phyloP scores from a whole-genome alignment of 1,139 yeast genomes.

The Diutina rugosa region DNA sequence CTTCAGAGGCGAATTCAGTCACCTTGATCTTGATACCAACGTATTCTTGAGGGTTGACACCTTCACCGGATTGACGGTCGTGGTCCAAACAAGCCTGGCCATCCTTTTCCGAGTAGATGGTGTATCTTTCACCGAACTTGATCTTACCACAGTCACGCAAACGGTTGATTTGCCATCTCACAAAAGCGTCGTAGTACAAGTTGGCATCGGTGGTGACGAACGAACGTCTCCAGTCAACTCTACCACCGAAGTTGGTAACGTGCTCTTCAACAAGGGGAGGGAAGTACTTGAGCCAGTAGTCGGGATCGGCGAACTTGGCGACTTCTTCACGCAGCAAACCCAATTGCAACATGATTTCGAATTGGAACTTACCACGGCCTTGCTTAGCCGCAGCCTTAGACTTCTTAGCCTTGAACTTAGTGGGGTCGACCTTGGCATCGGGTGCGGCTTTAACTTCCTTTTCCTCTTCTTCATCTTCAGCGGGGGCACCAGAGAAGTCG shows the following conservation, averaged over 20 bases:
- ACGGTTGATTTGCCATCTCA: constrained; percentile 93
- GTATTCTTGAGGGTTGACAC: constrained; percentile 93
- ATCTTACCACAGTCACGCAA: constrained; percentile 80
- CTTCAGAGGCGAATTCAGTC: constrained; percentile 46
- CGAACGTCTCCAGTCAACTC: constrained; percentile 98
- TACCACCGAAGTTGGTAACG: constrained; percentile 75
- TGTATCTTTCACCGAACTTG: constrained; percentile 96
- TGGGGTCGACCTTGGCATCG: constrained; percentile 51
- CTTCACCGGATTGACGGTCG: constrained; percentile 96
- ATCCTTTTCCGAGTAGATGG: constrained; percentile 93
- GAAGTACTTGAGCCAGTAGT: constrained; percentile 81
- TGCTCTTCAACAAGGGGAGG: constrained; percentile 82
- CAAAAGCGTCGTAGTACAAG: constrained; percentile 89
- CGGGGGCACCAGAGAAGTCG: constrained; percentile 60
- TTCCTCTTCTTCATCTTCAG: constrained; percentile 37
- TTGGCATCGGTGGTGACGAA: constrained; percentile 91
- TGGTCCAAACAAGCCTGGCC: constrained; percentile 99
- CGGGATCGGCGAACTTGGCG: constrained; percentile 76
- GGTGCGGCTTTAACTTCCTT: constrained; percentile 22
- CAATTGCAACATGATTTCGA: constrained; percentile 88
- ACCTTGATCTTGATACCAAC: constrained; percentile 81
- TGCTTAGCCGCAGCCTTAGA: constrained; percentile 88
- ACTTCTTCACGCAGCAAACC: constrained; percentile 81
- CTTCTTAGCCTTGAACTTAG: constrained; percentile 86
- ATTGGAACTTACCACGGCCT: constrained; percentile 90